A percentile compares a stretch with the other conserved stretches of the same genome.
phyloP scores from a whole-genome alignment of 2,329 filamentous ascomycete genomes.

The Fusarium guadeloupense region DNA sequence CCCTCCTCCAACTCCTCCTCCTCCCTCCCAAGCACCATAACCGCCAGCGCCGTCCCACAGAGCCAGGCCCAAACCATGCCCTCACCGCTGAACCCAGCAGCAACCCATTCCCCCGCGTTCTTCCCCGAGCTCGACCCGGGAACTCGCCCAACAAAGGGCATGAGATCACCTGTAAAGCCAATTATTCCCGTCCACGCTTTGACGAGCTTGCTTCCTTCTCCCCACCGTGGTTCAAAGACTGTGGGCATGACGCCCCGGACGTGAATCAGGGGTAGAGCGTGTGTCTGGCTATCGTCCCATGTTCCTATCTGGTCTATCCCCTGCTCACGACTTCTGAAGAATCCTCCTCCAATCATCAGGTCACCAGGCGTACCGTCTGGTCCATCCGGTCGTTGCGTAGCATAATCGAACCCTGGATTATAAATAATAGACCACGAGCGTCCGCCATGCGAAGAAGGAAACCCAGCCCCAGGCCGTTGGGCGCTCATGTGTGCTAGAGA shows the following conservation, averaged over 20 bases:
- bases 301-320: conserved; percentile 59
- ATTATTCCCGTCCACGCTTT: conserved; percentile 61
- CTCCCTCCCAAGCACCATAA: conserved; percentile 56
- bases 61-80: conserved; percentile 66
- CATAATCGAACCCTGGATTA: conserved; percentile 59
- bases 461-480: conserved; percentile 52
- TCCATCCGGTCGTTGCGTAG: conserved; percentile 56
- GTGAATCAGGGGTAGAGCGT: conserved; percentile 52
- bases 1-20: conserved; percentile 41
- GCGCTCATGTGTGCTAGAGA: conserved; percentile 61
- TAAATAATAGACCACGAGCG: conserved; percentile 63
- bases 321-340: conserved; percentile 52
- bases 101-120: conserved; percentile 58
- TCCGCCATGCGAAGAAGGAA: conserved; percentile 45
- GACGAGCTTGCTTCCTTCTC: conserved; percentile 44
- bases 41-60: conserved; percentile 56
- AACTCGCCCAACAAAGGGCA: conserved; percentile 62
- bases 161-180: conserved; percentile 56
- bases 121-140: conserved; percentile 42
- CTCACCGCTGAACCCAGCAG: conserved; percentile 61
- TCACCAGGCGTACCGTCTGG: conserved; percentile 50
- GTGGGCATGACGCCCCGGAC: conserved; percentile 54
- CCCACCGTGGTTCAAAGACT: conserved; percentile 54
- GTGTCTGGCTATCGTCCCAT: conserved; percentile 55
- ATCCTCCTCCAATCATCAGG: conserved; percentile 65